These are phyloP conservation scores for Pleodorina starrii DNA, from an alignment of 139 green algal species.

Conservation along the genomic window DNA sequence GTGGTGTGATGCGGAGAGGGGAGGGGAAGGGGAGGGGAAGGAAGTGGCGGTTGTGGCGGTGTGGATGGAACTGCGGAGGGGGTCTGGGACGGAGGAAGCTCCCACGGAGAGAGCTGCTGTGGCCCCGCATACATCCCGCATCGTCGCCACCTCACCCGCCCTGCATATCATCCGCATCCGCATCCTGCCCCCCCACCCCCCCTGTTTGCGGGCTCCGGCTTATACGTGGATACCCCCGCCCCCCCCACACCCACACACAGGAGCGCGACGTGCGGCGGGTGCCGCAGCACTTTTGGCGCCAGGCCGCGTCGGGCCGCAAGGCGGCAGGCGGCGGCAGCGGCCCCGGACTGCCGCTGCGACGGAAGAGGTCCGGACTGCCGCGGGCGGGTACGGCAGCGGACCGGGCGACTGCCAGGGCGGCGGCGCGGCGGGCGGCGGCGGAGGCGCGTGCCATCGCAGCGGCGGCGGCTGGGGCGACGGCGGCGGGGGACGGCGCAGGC, in stretches of 20 bases:
- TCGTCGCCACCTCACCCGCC: no score
- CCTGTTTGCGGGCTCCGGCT: no score
- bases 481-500: neutral
- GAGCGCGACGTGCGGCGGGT: constrained; percentile 57
- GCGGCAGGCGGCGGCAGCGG: neutral
- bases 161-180: no score
- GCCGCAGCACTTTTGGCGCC: constrained; percentile 59
- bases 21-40: neutral
- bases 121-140: no score
- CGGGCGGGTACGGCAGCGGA: neutral
- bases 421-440: neutral
- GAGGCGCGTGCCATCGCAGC: neutral
- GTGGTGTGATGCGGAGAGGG: neutral
- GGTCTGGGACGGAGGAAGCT: no score
- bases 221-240: no score
- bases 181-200: no score
- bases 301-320: constrained; percentile 33
- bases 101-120: no score
- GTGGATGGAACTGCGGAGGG: neutral
- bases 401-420: neutral
- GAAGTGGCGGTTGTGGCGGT: neutral
- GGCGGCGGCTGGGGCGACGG: neutral
- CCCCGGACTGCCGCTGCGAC: no score
- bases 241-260: constrained; percentile 25
- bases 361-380: constrained; percentile 56